Evolutionary conservation across 1,284 basidiomycete species (phyloP), one percentile per base, ranked within the genome.

Genomic region (Leccinum solheimii): DNA sequence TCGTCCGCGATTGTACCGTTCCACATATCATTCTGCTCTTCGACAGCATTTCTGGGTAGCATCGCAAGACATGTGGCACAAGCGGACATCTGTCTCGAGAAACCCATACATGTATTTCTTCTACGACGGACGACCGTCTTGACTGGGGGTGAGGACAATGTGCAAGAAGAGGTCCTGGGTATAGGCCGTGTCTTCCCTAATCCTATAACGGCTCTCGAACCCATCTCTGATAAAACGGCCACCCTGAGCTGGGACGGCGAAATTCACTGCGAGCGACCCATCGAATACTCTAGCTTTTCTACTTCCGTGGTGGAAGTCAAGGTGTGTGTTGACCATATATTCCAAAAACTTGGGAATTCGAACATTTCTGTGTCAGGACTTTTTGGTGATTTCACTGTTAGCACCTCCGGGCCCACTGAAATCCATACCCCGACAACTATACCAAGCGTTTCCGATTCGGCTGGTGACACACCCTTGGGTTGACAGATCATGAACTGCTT

Each of bases 1-100:
- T 61, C 86, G 19, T 66, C 74, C 1, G 85, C 86, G 59, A 76
- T 69, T 10, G 84, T 88, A 16, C 86, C 86, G 1, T 86, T 89
- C 69, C 84, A 86, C 66, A 65, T 89, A 34, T 86, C 86, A 62
- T 74, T 89, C n/a, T 78, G 73, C 50, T 85, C 81, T 4, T 75
- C 78, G 3, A 59, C 77, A 2, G 67, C 75, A 38, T 79, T 81
- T 10, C 71, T 86, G 13, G 74, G 70, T 50, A 77, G 75, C 36
- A 76, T 86, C 57, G 71, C 82, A 5, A 48, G 62, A 64, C 69
- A 64, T 62, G 64, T 56, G 63, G 66, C 26, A 56, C 73, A 54
- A 63, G 69, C 52, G 27, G 62, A 67, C 32, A 43, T 58, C 48
- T 61, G 55, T 70, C 75, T 69, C 48, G 64, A 65, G 50, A 65